Percentiles rank a stretch among this genome's conserved stretches.
phyloP scores from a whole-genome alignment of 1,284 basidiomycete species.

The Ceratobasidium sp. region DNA sequence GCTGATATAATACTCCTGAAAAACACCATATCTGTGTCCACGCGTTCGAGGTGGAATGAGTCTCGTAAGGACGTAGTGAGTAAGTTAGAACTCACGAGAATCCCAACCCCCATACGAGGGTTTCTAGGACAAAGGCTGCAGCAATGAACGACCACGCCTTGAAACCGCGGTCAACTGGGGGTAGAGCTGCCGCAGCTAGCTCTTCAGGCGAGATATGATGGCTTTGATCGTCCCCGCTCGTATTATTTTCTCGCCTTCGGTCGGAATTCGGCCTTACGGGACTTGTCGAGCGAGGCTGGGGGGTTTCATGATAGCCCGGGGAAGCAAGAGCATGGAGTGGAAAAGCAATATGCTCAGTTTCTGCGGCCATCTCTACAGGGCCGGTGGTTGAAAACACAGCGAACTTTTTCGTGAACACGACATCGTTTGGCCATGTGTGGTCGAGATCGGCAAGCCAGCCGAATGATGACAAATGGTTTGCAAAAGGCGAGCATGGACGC shows the following conservation, averaged over 20 bases:
- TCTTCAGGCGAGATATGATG: background rate
- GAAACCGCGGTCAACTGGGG: slow-evolving; percentile 44
- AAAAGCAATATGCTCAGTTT: background rate
- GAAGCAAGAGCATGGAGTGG: background rate
- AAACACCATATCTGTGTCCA: slow-evolving; percentile 45
- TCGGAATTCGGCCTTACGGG: background rate
- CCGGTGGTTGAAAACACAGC: background rate
- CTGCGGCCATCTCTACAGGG: background rate
- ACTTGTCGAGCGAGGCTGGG: background rate
- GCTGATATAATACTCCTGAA: slow-evolving; percentile 54
- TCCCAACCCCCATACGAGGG: slow-evolving; percentile 48
- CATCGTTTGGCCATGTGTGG: too few relatives aligned
- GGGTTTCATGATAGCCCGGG: background rate
- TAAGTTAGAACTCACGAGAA: slow-evolving; percentile 32
- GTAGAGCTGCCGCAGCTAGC: slow-evolving; percentile 13
- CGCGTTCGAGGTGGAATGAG: background rate
- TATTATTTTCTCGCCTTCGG: background rate
- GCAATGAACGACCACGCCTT: slow-evolving; percentile 47
- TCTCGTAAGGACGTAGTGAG: background rate
- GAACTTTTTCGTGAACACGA: too few relatives aligned
- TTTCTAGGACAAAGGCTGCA: slow-evolving; percentile 47
- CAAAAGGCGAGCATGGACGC: too few relatives aligned
- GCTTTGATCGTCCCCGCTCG: background rate
- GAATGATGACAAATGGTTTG: too few relatives aligned
- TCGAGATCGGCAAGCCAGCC: too few relatives aligned